A percentile compares a stretch with the other conserved stretches of the same genome.
These are phyloP conservation scores for Pinus albicaulis DNA, from an alignment of 75 land plant species.

Conservation along the genomic window DNA sequence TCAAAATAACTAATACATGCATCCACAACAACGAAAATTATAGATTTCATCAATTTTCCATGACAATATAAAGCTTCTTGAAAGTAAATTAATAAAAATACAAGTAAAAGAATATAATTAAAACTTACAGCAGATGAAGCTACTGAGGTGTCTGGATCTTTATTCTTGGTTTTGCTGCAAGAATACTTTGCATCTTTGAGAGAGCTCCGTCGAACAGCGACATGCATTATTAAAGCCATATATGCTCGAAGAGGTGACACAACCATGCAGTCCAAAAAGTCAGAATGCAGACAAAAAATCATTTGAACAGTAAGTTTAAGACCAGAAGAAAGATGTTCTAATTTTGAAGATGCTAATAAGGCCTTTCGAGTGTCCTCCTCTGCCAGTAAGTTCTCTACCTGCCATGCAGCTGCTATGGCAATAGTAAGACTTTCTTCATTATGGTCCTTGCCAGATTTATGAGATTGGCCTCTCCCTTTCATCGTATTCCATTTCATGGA, in stretches of 20 bases:
- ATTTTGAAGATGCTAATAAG: slow-evolving; percentile 31
- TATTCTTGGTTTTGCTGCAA: background rate
- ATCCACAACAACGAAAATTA: background rate
- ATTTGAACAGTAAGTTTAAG: slow-evolving; percentile 49
- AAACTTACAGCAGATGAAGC: slow-evolving; percentile 1
- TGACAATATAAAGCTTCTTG: background rate
- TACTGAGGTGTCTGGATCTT: background rate
- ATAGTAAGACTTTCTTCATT: slow-evolving; percentile 25
- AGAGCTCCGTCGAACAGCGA: slow-evolving; percentile 21
- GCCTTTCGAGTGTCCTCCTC: slow-evolving; percentile 44
- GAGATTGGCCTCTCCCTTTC: slow-evolving; percentile 11
- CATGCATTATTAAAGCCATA: slow-evolving; percentile 38
- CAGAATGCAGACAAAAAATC: slow-evolving; percentile 26
- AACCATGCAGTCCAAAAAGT: slow-evolving; percentile 33
- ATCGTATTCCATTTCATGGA: slow-evolving; percentile 16
- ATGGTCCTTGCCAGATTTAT: background rate
- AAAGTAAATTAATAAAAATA: background rate
- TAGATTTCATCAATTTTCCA: background rate
- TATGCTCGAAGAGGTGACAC: slow-evolving; percentile 52
- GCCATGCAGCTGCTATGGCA: slow-evolving; percentile 71
- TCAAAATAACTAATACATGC: too few relatives aligned
- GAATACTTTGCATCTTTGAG: background rate
- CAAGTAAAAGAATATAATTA: slow-evolving; percentile 5
- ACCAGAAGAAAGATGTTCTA: slow-evolving; percentile 29
- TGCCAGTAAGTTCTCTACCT: slow-evolving; percentile 61